Percentiles rank a stretch among this genome's conserved stretches.
Evolutionary conservation across 305 asterid species (phyloP).

Genomic region (Solanum chacoense): DNA sequence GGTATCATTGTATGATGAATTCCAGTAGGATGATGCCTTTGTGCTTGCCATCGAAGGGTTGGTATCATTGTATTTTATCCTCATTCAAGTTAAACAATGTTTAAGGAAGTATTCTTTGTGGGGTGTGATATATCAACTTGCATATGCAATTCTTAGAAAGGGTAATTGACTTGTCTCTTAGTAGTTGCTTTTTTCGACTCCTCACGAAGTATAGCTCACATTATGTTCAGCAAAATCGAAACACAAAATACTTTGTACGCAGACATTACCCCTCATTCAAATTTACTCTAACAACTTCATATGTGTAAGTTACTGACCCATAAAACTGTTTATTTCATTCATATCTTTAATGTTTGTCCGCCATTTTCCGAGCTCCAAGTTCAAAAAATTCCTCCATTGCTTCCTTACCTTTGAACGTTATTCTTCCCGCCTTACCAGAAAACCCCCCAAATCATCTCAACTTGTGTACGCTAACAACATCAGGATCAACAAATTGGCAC

Average conservation of each 20-base stretch:
- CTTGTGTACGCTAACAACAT: constrained; percentile 1
- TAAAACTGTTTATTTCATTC: not conserved
- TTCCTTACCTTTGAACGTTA: not conserved
- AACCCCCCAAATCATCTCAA: not conserved
- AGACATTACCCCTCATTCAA: not conserved
- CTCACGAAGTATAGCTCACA: not conserved
- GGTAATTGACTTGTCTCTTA: not conserved
- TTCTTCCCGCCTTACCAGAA: not conserved
- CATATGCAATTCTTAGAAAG: not conserved
- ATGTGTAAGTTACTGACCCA: not conserved
- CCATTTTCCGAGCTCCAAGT: not conserved
- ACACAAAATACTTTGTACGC: not conserved
- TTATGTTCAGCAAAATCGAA: too few relatives aligned
- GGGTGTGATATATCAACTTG: not conserved
- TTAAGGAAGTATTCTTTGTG: not conserved
- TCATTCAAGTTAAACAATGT: not conserved
- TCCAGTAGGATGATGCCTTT: not conserved
- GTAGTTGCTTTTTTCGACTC: not conserved
- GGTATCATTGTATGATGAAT: too few relatives aligned
- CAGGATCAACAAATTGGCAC: not conserved
- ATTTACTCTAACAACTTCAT: not conserved
- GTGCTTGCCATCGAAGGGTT: not conserved
- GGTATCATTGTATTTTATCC: not conserved
- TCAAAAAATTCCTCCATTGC: not conserved
- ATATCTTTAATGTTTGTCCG: not conserved